Percentiles rank a stretch among this genome's conserved stretches.
These are phyloP conservation scores for Scheffersomyces titani DNA, from an alignment of 1,139 yeast genomes.

Conservation along the genomic window DNA sequence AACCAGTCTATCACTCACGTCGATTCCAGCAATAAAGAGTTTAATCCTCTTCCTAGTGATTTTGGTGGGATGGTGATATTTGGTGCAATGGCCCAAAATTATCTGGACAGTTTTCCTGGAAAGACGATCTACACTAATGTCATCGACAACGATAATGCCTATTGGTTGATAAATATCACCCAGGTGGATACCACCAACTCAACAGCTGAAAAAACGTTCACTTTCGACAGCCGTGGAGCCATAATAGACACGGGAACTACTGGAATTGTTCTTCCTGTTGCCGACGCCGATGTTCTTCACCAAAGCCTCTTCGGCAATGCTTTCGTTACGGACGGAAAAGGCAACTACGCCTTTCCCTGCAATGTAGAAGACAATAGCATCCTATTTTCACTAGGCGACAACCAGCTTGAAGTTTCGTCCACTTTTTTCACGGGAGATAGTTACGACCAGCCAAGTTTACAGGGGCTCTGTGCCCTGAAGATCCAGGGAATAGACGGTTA, in stretches of 20 bases:
- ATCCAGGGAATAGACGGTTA: slow-evolving; percentile 53
- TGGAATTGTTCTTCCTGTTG: slow-evolving; percentile 55
- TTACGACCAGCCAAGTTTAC: slow-evolving; percentile 32
- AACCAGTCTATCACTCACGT: slow-evolving; percentile 13
- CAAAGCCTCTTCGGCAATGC: slow-evolving; percentile 41
- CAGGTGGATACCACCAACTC: slow-evolving; percentile 32
- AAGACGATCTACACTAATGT: slow-evolving; percentile 37
- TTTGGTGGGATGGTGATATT: slow-evolving; percentile 30
- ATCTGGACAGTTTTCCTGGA: slow-evolving; percentile 13
- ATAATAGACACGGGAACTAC: slow-evolving; percentile 72
- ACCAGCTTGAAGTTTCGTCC: slow-evolving; percentile 46
- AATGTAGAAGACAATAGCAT: slow-evolving; percentile 37
- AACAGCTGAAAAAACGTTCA: slow-evolving; percentile 27
- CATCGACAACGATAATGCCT: slow-evolving; percentile 35
- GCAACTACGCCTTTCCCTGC: slow-evolving; percentile 63
- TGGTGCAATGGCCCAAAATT: slow-evolving; percentile 23
- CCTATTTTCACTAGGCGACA: slow-evolving; percentile 41
- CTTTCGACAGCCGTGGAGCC: slow-evolving; percentile 27
- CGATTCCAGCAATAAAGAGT: not conserved
- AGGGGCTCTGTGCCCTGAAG: slow-evolving; percentile 64
- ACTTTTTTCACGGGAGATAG: slow-evolving; percentile 50
- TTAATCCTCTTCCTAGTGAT: slow-evolving; percentile 5
- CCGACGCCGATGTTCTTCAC: slow-evolving; percentile 57
- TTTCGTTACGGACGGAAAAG: slow-evolving; percentile 54
- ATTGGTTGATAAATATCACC: slow-evolving; percentile 56